Percentiles rank a stretch among this genome's conserved stretches.
phyloP scores from a whole-genome alignment of 495 filamentous ascomycete genomes.

The Penicillium macrosclerotiorum region DNA sequence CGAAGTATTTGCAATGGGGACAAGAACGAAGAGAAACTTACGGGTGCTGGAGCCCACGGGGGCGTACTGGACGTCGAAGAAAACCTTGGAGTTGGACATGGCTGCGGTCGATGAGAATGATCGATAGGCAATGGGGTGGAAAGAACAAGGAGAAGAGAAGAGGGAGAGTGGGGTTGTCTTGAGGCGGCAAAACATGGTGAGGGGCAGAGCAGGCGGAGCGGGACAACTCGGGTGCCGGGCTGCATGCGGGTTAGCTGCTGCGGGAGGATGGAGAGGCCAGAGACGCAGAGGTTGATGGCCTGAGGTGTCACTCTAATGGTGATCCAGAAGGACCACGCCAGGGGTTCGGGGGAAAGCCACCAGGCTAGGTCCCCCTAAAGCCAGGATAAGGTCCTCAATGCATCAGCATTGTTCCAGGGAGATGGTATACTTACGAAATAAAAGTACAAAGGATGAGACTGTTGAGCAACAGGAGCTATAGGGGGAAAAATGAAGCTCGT shows the following conservation, averaged over 20 bases:
- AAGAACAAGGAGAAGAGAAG: conserved; percentile 49
- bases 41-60: conserved; percentile 58
- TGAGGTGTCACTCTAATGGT: not conserved
- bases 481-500: conserved; percentile 28
- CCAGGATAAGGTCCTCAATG: not conserved
- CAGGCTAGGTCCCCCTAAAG: not conserved
- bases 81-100: conserved; percentile 64
- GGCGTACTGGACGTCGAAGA: conserved; percentile 62
- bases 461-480: conserved; percentile 15
- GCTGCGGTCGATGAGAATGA: conserved; percentile 62
- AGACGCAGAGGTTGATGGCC: conserved; percentile 13
- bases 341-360: not conserved
- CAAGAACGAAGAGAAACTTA: conserved; percentile 44
- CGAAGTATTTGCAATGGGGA: not conserved
- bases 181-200: conserved; percentile 53
- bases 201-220: conserved; percentile 40
- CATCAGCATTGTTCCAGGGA: not conserved
- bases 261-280: conserved; percentile 18
- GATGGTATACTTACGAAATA: conserved; percentile 18
- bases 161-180: conserved; percentile 50
- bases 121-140: conserved; percentile 43
- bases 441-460: conserved; percentile 16
- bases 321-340: not conserved
- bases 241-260: conserved; percentile 27
- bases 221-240: conserved; percentile 28